Evolutionary conservation across 768 basidiomycete species (phyloP).

Genomic region (Cubamyces sp.): DNA sequence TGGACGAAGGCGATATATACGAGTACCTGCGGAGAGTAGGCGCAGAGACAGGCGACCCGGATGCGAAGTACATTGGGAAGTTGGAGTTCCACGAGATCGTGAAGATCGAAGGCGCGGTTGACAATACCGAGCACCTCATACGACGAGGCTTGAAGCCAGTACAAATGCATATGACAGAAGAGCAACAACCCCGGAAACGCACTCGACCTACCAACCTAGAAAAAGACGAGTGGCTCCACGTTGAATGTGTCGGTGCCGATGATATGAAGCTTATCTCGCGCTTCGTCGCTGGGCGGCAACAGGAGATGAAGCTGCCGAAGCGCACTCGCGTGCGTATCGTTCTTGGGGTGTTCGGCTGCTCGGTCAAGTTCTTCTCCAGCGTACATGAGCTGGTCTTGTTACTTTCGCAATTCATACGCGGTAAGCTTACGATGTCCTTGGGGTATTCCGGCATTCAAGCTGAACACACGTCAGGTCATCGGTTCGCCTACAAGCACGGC

Average conservation of each 20-base stretch:
- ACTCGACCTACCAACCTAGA: not conserved
- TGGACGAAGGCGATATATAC: not conserved
- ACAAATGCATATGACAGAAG: not conserved
- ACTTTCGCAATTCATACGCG: not conserved
- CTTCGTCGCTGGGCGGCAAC: not conserved
- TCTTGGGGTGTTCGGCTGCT: not conserved
- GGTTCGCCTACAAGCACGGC: not conserved
- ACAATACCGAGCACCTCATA: not conserved
- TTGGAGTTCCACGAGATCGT: not conserved
- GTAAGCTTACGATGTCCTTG: not conserved
- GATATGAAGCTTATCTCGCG: not conserved
- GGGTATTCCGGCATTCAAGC: not conserved
- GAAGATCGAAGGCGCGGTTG: not conserved
- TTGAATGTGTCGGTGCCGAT: not conserved
- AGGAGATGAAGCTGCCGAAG: not conserved
- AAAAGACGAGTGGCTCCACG: not conserved
- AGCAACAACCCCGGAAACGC: not conserved
- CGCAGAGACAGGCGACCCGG: not conserved
- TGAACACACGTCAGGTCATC: not conserved
- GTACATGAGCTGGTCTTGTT: not conserved
- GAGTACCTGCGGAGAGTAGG: not conserved
- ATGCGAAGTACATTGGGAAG: not conserved
- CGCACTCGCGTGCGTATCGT: slow-evolving; percentile 1
- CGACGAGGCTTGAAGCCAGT: not conserved
- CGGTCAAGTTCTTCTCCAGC: not conserved